Evolutionary conservation across 2,329 filamentous ascomycete species (phyloP), one percentile per base, ranked within the genome.

Genomic region (Claviceps purpurea): DNA sequence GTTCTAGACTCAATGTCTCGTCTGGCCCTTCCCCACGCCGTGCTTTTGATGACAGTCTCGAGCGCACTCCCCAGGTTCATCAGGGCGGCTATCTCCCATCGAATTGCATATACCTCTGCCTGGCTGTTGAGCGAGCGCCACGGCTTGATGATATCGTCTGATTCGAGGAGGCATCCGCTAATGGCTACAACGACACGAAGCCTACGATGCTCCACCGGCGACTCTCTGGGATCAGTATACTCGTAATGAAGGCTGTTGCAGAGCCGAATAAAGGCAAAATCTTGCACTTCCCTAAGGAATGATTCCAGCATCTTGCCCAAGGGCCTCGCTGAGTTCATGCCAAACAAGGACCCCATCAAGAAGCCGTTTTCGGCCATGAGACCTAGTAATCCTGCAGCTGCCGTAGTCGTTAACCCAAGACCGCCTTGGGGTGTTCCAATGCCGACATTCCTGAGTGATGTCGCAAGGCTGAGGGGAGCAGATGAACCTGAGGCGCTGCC

Each of bases 321-420:
- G 75, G 95, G 90, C 39, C 84, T 80, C 1, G 84, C 82, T 44
- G 87, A 87, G 63, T 94, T 95, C n/a, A 93, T 87, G 8, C 93
- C 93, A 62, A 97, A 96, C 41, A 97, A 71, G 40, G 85, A 81
- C 16, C 90, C 91, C 34, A 95, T 84, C 43, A 89, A 73, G 16
- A 93, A 78, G 5, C 84, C 80, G 56, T 85, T 93, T 40, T 90
- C 84, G 2, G 89, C 85, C 61, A 96, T 75, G 18, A 82, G 77
- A 11, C 90, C 91, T 0, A 97, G 72, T 50, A 95, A 81, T 1
- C 82, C 82, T 20, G 89, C 88, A 11, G 88, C 85, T 22, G 84
- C 82, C 2, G 82, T 83, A 1, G 82, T 77, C 18, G 84, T 83
- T 1, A 96, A 74, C 2, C 88, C 88, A 11, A 87, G 68, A 0